Evolutionary conservation across 2,329 filamentous ascomycete genomes (phyloP), one percentile per base, ranked within the genome.

Genomic region (Colletotrichum plurivorum): DNA sequence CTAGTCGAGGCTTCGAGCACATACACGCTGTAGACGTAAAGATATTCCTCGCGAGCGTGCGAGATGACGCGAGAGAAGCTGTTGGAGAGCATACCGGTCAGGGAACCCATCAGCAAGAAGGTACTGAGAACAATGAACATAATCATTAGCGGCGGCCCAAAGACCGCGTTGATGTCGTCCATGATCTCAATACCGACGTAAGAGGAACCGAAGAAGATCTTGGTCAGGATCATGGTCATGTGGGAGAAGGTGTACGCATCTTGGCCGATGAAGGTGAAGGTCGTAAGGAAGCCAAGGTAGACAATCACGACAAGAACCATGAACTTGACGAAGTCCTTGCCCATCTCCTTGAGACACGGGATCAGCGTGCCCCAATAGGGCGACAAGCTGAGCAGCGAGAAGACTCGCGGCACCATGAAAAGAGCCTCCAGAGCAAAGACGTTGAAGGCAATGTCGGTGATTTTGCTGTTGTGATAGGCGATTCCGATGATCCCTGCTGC

Each of bases 321-420:
- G 77, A 96, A 97, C 76, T 95, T 95, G 78, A 95, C 80, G 77
- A 97, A 97, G 77, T 97, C 94, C 79, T 95, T 95, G 46, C 93
- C 93, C 95, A 98, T 98, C 78, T 95, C 94, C 78, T 96, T 96
- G 58, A 98, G 85, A 72, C 95, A 97, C 0, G 94, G 95, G 69
- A 98, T 95, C 56, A 96, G 80, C 1, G 93, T 96, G 49, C 94
- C 95, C 87, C 96, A 98, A 78, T 97, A 97, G 1, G 94, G 93
- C 74, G 94, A 94, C 72, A 98, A 80, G 77, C 93, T 95, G 71
- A 97, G 86, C 60, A 98, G 87, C 15, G 94, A 97, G 81, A 92
- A 97, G 73, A 97, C 92, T 69, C 93, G 91, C 16, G 95, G 95
- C 20, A 97, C 92, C 80, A 98, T 91, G 78, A 98, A 95, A 10